Evolutionary conservation across 1,139 yeast genomes (phyloP), one percentile per base, ranked within the genome.

Genomic region (Tardiomyces digboiensis): DNA sequence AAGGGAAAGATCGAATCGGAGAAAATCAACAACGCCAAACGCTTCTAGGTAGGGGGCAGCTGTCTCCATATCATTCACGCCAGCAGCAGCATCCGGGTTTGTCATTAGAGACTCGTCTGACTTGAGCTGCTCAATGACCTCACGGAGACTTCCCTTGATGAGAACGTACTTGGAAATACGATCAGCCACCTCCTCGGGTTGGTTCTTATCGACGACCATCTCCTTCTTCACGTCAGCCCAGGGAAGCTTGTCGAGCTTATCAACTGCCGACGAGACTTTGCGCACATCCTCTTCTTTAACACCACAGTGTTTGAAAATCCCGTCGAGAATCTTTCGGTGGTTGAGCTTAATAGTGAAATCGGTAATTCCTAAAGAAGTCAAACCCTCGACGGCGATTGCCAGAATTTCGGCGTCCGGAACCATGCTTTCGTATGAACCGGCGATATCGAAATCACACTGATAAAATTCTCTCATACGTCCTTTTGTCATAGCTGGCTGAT

Each of bases 401-500:
- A 91, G 74, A 48, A 83, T 73, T 68, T 91, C 98, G 7, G 97
- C 80, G 64, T 91, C 98, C 21, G 98, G 95, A 40, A 91, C 93
- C 98, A 91, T 91, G 38, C 80, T 60, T 60, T 91, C 98, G 64
- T 84, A 89, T 47, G 66, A 69, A 45, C 98, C 98, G 33, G 98
- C 98, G 59, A 91, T 74, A 64, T 91, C 98, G 58, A 91, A 85
- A 70, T 91, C 98, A 71, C 98, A 91, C 68, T 91, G 98, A 67
- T 91, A 91, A 59, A 91, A 91, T 66, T 91, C 98, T 75, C 98
- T 83, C 98, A 91, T 91, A 68, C 98, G 80, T 48, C 98, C 98
- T 67, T 91, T 91, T 47, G 97, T 89, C 98, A 91, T 91, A 14
- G 98, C 98, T 5, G 98, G 98, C 67, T 91, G 98, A 64, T 91